Evolutionary conservation across 108 stramenopile species (phyloP), one percentile per base, ranked within the genome.

Genomic region (Fistulifera pelliculosa): DNA sequence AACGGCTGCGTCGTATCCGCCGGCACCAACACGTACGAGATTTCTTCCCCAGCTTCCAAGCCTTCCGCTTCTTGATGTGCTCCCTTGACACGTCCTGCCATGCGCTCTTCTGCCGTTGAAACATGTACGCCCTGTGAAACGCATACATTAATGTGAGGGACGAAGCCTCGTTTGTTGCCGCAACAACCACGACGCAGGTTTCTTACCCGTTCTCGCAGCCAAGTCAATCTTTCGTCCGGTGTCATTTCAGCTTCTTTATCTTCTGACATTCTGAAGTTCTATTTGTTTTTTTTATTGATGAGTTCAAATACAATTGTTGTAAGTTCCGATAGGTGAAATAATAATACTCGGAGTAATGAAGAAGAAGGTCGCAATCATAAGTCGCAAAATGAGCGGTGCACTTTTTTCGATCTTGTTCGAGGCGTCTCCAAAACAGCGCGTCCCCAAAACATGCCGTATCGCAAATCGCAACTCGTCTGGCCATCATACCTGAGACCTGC

Each of bases 1-100:
- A 91, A 68, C 1, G 77, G 69, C 44, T 76, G 71, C 3, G 78
- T 54, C 14, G 67, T 67, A 58, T 91, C 89, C n/a, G 80, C 68
- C 16, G 89, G 89, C 18, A 87, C 39, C 28, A 64, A 64, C 0
- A 83, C 82, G 53, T 82, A 91, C 21, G 70, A 56, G 14, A 72
- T 52, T 21, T 24, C 19, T 12, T 21, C 31, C 18, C 14, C 41
- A n/a, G 51, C 24, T 35, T 21, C 21, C 44, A 28, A 26, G 1
- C 26, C 28, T 27, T 58, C 41, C 21, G 61, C 60, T 0, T 53
- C 44, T 23, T 57, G 53, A 45, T 47, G 52, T 19, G 25, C 58
- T 38, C 13, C 23, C 15, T 14, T 52, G 19, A 52, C 58, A n/a
- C 50, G 54, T 18, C 23, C 21, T 19, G 38, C 64, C 11, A 54